Evolutionary conservation across 352 stramenopile species (phyloP), one percentile per base, ranked within the genome.

Genomic region (Phytopythium cucurbitacearum): DNA sequence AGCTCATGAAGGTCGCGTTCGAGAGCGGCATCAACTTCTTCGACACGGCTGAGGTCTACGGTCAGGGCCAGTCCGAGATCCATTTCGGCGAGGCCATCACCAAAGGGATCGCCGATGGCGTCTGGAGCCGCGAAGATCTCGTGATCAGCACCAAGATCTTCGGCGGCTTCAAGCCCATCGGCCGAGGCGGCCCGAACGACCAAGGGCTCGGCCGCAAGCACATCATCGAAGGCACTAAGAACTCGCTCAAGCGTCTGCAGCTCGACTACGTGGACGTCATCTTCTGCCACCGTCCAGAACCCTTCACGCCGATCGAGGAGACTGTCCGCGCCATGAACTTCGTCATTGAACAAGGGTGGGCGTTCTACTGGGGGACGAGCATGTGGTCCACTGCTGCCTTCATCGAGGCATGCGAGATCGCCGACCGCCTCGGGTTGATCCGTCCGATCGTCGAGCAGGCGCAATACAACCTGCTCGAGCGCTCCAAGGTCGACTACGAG

Each of bases 321-420:
- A 28, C 21, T 2, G 32, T 81, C 51, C 73, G 77, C 13, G 73
- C 73, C 13, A 89, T 91, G 76, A 87, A 72, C 57, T 76, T 78
- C 49, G 48, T 91, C 3, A 77, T 91, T 11, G 61, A 80, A 36
- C 62, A 73, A 53, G 78, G 76, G 39, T 85, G 72, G 61, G 78
- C 78, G 28, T 79, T 79, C 36, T 76, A 78, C 60, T 90, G 80
- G 80, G 77, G 73, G 0, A 90, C 80, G 0, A 84, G 68, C 50
- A 73, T 89, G 49, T 89, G 80, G 80, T 28, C 21, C 21, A 28
- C 21, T 28, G 21, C 21, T 28, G 21, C 1, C 21, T 28, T 28
- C 21, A 28, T 28, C 21, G 68, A 79, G 53, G 71, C 69, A 7
- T 62, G 51, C n/a, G 46, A 51, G 7, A 67, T 68, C 38, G 60